Conservation (phyloP, 352 stramenopile genomes). For the Pythium plurisporium region DNA sequence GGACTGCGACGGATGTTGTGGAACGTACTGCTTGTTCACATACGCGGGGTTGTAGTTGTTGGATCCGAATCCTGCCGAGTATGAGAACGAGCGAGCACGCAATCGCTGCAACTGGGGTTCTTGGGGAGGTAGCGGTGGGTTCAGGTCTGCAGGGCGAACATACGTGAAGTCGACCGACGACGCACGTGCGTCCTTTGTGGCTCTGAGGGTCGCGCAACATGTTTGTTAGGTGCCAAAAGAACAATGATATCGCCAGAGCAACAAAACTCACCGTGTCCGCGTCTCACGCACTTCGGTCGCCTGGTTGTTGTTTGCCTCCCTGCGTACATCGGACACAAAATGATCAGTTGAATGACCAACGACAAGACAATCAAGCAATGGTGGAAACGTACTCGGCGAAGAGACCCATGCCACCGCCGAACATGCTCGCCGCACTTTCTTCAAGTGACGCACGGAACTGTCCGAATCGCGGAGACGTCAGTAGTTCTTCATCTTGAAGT, state of each 20-base stretch:
- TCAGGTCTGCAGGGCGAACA: conserved; percentile 40
- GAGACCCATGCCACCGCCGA: conserved; percentile 19
- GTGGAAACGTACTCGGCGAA: conserved; percentile 21
- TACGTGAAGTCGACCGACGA: conserved; percentile 79
- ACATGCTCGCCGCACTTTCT: conserved; percentile 19
- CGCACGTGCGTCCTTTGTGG: conserved; percentile 64
- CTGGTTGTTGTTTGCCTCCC: conserved; percentile 17
- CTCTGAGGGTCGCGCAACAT: conserved; percentile 5
- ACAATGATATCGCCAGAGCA: background rate
- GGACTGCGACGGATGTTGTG: conserved; percentile 27
- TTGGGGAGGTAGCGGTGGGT: conserved; percentile 60
- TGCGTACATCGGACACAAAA: background rate
- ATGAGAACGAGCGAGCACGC: conserved; percentile 75
- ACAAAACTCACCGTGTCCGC: conserved; percentile 7
- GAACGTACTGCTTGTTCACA: conserved; percentile 46
- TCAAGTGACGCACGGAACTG: conserved; percentile 25
- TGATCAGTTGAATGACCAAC: background rate
- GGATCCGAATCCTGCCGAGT: conserved; percentile 52
- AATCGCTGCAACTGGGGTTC: conserved; percentile 55
- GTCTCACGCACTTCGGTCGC: conserved; percentile 9
- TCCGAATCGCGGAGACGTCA: conserved; percentile 26
- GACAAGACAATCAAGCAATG: background rate
- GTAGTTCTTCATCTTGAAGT: conserved; percentile 30
- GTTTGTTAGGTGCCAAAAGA: background rate
- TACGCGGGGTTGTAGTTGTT: conserved; percentile 45